Evolutionary conservation across 1,284 basidiomycete genomes (phyloP).

Genomic region (Kwoniella shivajii): DNA sequence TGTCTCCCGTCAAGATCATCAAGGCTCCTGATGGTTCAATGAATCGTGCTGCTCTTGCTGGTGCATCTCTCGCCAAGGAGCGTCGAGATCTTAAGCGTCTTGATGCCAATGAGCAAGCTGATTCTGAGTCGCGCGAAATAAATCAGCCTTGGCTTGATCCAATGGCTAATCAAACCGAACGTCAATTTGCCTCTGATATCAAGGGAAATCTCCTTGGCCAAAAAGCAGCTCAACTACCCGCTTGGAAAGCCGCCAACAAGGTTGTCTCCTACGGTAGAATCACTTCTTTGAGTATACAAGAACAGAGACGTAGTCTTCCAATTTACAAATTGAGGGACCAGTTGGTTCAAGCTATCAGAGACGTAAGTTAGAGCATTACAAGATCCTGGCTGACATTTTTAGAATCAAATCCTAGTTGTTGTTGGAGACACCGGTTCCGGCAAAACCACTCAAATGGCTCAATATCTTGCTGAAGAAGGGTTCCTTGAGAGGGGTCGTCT

Average conservation of each 20-base stretch:
- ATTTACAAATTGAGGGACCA: conserved; percentile 96
- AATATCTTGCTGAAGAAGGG: conserved; percentile 87
- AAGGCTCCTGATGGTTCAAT: conserved; percentile 93
- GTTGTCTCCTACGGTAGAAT: conserved; percentile 93
- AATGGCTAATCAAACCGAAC: conserved; percentile 86
- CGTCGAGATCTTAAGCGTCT: conserved; percentile 90
- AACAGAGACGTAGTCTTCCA: conserved; percentile 86
- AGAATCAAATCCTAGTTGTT: conserved; percentile 93
- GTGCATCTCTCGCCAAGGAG: conserved; percentile 91
- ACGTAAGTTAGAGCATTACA: conserved; percentile 60
- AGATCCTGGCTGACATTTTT: conserved; percentile 15
- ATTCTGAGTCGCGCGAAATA: conserved; percentile 90
- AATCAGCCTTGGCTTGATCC: conserved; percentile 97
- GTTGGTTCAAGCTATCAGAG: conserved; percentile 84
- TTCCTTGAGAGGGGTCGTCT: conserved; percentile 85
- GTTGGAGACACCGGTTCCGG: conserved; percentile 94
- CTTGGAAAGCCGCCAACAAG: conserved; percentile 96
- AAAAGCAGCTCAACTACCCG: conserved; percentile 72
- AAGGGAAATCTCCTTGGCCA: conserved; percentile 79
- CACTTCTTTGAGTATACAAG: conserved; percentile 86
- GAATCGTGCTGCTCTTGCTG: conserved; percentile 92
- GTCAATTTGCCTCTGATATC: conserved; percentile 90
- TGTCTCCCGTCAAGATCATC: conserved; percentile 96
- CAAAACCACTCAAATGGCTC: conserved; percentile 92
- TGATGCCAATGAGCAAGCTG: conserved; percentile 90